Evolutionary conservation across 768 basidiomycete genomes (phyloP).

Genomic region (Melanogaster broomeanus): DNA sequence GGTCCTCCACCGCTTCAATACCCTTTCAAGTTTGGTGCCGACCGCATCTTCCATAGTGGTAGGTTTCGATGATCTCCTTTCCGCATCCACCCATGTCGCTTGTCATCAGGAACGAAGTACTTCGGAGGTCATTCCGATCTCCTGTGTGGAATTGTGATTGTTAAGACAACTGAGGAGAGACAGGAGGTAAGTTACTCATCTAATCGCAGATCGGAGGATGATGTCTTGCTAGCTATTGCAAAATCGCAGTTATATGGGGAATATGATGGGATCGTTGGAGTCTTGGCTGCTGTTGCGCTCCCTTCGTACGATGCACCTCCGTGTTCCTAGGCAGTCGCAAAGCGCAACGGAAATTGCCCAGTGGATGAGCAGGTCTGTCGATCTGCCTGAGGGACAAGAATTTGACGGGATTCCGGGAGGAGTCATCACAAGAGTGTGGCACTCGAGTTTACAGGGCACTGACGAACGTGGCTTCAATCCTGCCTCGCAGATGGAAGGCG

Average conservation of each 20-base stretch:
- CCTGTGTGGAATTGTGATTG: slow-evolving; percentile 74
- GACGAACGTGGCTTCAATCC: slow-evolving; percentile 67
- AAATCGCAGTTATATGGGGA: slow-evolving; percentile 64
- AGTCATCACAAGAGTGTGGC: slow-evolving; percentile 65
- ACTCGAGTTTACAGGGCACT: slow-evolving; percentile 72
- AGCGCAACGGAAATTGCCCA: slow-evolving; percentile 71
- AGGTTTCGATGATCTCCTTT: slow-evolving; percentile 31
- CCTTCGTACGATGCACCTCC: slow-evolving; percentile 78
- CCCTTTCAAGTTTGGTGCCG: slow-evolving; percentile 85
- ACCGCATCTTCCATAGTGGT: slow-evolving; percentile 42
- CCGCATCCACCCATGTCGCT: slow-evolving; percentile 42
- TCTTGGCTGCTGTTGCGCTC: slow-evolving; percentile 85
- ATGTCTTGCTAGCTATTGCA: slow-evolving; percentile 52
- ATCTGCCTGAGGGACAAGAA: slow-evolving; percentile 46
- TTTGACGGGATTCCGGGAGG: slow-evolving; percentile 74
- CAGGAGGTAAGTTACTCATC: slow-evolving; percentile 43
- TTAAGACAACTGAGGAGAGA: slow-evolving; percentile 68
- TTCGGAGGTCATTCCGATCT: slow-evolving; percentile 87
- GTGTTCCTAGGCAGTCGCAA: slow-evolving; percentile 75
- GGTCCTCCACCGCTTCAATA: slow-evolving; percentile 87
- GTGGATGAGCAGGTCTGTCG: slow-evolving; percentile 64
- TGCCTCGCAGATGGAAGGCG: slow-evolving; percentile 69
- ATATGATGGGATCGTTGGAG: slow-evolving; percentile 76
- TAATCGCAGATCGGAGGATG: not conserved
- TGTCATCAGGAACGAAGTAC: slow-evolving; percentile 71